phyloP scores from a whole-genome alignment of 495 filamentous ascomycete species.

The Penicillium simplicissimum region DNA sequence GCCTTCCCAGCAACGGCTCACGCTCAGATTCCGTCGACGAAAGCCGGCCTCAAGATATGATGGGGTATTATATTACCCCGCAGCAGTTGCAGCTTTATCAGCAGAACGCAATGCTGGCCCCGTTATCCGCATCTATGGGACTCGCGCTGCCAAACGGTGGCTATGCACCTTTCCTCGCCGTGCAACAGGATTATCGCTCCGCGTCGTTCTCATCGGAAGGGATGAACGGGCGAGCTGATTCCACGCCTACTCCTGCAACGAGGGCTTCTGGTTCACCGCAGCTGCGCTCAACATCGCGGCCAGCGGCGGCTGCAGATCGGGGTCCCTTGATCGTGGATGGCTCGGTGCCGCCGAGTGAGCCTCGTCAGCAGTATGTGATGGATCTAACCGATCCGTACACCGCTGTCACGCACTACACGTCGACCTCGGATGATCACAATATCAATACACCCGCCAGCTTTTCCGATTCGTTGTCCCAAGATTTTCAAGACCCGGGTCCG shows the following conservation, averaged over 20 bases:
- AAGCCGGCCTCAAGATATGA: constrained; percentile 56
- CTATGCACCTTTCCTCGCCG: constrained; percentile 44
- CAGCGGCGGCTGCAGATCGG: constrained; percentile 31
- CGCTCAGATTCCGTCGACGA: constrained; percentile 49
- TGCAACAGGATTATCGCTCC: constrained; percentile 43
- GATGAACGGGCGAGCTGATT: constrained; percentile 25
- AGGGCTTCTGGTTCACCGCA: constrained; percentile 23
- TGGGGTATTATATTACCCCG: constrained; percentile 65
- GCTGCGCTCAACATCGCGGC: constrained; percentile 25
- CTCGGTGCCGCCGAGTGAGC: constrained; percentile 42
- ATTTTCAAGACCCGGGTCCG: constrained; percentile 39
- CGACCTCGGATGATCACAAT: constrained; percentile 45
- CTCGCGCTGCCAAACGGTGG: constrained; percentile 49
- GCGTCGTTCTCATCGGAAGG: constrained; percentile 36
- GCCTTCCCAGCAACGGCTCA: constrained; percentile 38
- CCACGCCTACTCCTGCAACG: constrained; percentile 16
- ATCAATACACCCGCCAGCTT: constrained; percentile 44
- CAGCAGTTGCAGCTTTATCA: constrained; percentile 53
- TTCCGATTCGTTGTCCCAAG: constrained; percentile 46
- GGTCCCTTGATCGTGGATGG: constrained; percentile 50
- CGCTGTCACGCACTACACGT: constrained; percentile 36
- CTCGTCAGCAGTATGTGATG: constrained; percentile 25
- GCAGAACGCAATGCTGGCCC: constrained; percentile 45
- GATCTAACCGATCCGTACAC: constrained; percentile 38
- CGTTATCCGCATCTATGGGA: constrained; percentile 46